These are phyloP conservation scores for Boletus holoroseus DNA, from an alignment of 1,284 basidiomycete genomes.

Conservation along the genomic window DNA sequence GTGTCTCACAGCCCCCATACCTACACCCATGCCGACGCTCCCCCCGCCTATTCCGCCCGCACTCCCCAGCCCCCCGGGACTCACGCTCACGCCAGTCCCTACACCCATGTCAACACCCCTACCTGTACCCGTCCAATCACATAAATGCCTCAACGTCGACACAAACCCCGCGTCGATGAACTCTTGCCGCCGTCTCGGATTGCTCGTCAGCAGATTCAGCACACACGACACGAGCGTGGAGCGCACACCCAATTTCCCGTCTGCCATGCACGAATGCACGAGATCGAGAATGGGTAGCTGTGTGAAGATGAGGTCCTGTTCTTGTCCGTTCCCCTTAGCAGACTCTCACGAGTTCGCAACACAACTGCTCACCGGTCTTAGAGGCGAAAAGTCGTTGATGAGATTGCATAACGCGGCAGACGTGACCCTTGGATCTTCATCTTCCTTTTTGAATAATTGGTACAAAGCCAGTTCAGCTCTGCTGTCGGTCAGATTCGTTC, in stretches of 20 bases:
- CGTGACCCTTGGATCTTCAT: constrained; percentile 68
- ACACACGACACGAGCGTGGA: constrained; percentile 56
- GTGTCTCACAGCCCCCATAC: constrained; percentile 18
- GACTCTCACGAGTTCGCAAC: neutral
- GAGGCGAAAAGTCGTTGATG: constrained; percentile 80
- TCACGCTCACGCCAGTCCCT: constrained; percentile 27
- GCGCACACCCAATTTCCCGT: constrained; percentile 52
- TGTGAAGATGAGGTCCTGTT: constrained; percentile 46
- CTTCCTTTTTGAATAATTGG: constrained; percentile 47
- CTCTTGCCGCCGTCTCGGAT: constrained; percentile 34
- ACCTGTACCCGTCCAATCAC: constrained; percentile 42
- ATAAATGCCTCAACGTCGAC: constrained; percentile 42
- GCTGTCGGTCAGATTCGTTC: constrained; percentile 79
- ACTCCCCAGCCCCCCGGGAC: constrained; percentile 30
- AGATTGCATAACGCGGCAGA: constrained; percentile 79
- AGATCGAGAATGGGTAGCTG: constrained; percentile 47
- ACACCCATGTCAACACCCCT: constrained; percentile 12
- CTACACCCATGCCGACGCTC: constrained; percentile 26
- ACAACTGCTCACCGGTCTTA: constrained; percentile 53
- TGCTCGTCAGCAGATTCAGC: constrained; percentile 43
- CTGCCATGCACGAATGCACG: constrained; percentile 52
- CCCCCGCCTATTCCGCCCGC: constrained; percentile 19
- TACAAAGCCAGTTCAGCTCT: constrained; percentile 71
- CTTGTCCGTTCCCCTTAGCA: constrained; percentile 8
- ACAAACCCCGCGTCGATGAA: constrained; percentile 44